These are phyloP conservation scores for Pinguiococcus pyrenoidosus DNA, from an alignment of 108 stramenopile species.

Conservation along the genomic window DNA sequence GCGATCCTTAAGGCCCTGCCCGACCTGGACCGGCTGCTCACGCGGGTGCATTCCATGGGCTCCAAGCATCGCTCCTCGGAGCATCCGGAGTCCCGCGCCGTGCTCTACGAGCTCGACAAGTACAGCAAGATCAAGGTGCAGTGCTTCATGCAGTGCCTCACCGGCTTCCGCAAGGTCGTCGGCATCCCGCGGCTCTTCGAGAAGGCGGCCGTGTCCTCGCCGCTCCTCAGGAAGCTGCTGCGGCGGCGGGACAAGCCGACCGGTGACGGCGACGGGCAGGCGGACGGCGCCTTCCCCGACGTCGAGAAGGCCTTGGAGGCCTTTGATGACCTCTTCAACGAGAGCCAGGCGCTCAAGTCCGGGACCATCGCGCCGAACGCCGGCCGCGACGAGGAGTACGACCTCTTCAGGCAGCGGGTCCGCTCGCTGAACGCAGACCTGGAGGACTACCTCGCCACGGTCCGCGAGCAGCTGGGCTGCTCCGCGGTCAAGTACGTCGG, in stretches of 20 bases:
- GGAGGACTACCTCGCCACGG: conserved; percentile 57
- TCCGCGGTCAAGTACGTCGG: conserved; percentile 34
- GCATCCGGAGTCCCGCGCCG: conserved; percentile 86
- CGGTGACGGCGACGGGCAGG: too few relatives aligned
- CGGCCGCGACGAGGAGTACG: conserved; percentile 79
- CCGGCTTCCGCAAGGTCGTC: too few relatives aligned
- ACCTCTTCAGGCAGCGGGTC: conserved; percentile 65
- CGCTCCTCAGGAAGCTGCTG: conserved; percentile 54
- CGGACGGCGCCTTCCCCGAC: conserved; percentile 74
- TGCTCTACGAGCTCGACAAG: conserved; percentile 74
- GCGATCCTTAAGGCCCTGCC: conserved; percentile 53
- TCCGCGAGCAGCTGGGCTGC: conserved; percentile 40
- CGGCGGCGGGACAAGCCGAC: conserved; percentile 41
- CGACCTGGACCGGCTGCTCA: conserved; percentile 84
- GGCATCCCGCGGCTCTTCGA: background rate
- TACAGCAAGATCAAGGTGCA: conserved; percentile 83
- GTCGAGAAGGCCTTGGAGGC: too few relatives aligned
- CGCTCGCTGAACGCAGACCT: conserved; percentile 53
- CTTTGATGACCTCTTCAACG: too few relatives aligned
- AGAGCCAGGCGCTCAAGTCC: conserved; percentile 50
- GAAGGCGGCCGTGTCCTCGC: background rate
- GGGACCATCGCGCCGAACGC: conserved; percentile 56
- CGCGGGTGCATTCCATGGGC: conserved; percentile 80
- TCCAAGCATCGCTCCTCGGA: conserved; percentile 21
- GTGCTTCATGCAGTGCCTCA: conserved; percentile 13